Conservation (phyloP, 2,329 filamentous ascomycete genomes). For the Alternaria rosae region DNA sequence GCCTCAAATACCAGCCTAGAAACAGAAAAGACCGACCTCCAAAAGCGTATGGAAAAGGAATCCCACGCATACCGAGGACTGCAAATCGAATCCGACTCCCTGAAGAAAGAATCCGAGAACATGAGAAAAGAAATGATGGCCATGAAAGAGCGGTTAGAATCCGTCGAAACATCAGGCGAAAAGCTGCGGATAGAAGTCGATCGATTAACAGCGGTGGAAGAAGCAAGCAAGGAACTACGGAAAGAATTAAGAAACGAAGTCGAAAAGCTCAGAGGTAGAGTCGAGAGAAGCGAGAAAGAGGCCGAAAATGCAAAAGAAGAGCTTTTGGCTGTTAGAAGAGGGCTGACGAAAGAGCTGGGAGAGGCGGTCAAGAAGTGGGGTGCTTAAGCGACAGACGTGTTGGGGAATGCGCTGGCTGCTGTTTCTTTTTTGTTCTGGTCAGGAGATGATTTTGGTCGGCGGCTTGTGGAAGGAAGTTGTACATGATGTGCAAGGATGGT, state of each 20-base stretch:
- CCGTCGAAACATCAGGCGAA: conserved; percentile 9
- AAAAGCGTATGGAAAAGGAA: conserved; percentile 17
- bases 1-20: conserved; percentile 11
- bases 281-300: conserved; percentile 18
- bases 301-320: conserved; percentile 13
- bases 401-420: not conserved
- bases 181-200: conserved; percentile 5
- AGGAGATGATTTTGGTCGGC: not conserved
- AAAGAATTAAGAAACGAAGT: conserved; percentile 12
- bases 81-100: conserved; percentile 14
- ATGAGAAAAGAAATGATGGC: conserved; percentile 15
- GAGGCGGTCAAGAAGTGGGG: conserved; percentile 19
- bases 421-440: not conserved
- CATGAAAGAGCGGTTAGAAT: conserved; percentile 19
- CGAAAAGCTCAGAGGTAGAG: conserved; percentile 5
- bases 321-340: conserved; percentile 6
- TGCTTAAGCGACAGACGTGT: not conserved
- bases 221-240: conserved; percentile 1
- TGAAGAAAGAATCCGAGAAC: conserved; percentile 5
- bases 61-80: conserved; percentile 10
- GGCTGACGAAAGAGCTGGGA: conserved; percentile 12
- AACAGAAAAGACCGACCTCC: conserved; percentile 14
- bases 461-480: not conserved
- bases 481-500: not conserved
- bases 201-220: conserved; percentile 2